Percentiles rank a stretch among this genome's conserved stretches.
Evolutionary conservation across 2,329 filamentous ascomycete genomes (phyloP).

Genomic region (Fusarium falciforme): DNA sequence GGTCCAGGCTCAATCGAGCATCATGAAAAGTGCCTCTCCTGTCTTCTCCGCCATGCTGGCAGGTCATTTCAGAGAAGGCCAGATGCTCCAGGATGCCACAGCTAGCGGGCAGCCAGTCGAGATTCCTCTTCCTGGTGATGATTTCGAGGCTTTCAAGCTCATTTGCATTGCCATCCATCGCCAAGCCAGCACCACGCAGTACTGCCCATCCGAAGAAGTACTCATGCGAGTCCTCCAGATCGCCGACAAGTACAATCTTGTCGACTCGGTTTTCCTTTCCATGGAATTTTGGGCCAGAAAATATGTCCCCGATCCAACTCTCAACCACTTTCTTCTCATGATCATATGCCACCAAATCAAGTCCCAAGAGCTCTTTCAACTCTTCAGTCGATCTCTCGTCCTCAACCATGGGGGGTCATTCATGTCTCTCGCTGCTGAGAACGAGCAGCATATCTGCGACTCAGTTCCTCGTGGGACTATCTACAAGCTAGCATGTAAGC

Average conservation of each 20-base stretch:
- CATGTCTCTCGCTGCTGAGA: not conserved
- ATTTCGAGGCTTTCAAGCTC: conserved; percentile 2
- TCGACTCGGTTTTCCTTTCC: conserved; percentile 1
- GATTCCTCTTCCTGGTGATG: conserved; percentile 12
- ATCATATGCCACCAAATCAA: not conserved
- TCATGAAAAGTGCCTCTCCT: conserved; percentile 3
- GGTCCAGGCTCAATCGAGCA: conserved; percentile 12
- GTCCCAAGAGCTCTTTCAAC: not conserved
- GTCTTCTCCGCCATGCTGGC: conserved; percentile 4
- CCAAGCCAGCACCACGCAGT: not conserved
- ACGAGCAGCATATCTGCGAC: not conserved
- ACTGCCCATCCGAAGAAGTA: not conserved
- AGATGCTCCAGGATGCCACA: not conserved
- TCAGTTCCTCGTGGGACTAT: not conserved
- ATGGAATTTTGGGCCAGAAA: conserved; percentile 3
- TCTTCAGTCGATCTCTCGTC: not conserved
- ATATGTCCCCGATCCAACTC: not conserved
- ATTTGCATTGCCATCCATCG: conserved; percentile 11
- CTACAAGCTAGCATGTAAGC: conserved; percentile 2
- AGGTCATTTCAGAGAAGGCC: conserved; percentile 11
- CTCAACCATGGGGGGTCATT: not conserved
- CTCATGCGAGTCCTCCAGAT: not conserved
- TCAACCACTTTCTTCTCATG: not conserved
- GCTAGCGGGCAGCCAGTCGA: not conserved
- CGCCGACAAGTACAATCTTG: conserved; percentile 15